Base-by-base conservation (phyloP, 306 rosid species). In the Malus asiatica region DNA sequence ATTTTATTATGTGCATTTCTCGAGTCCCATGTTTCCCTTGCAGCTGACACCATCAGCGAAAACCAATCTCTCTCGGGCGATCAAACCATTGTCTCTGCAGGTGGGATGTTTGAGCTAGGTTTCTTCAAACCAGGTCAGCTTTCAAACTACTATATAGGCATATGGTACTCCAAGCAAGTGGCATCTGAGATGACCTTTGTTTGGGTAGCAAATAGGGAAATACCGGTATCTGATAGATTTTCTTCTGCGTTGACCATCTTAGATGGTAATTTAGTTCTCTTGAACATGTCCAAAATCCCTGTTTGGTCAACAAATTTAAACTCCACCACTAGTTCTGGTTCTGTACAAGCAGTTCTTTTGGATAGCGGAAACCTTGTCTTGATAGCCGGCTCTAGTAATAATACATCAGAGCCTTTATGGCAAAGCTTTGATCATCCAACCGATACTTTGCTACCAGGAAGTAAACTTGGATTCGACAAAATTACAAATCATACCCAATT, bases 171-270 rank as follows among this genome's bases (percentile, higher is more conserved):
- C 72, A 77, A 5, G 33, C 74, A 71, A 3, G 6, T 80, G 0
- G 60, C 25, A 11, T 7, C 58, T 42, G 1, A 0, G 9, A 25
- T 2, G 62, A 80, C 90, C 64, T 4, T 35, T 62, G 89, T 88
- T 71, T 90, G 90, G 96, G 88, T 84, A 1, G 96, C 90, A 29
- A 90, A 90, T 33, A 84, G 92, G 82, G 84, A 90, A 11, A 16
- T 59, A 16, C 90, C 90, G 1, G 74, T 90, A 15, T 78, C 86
- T 15, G 82, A 88, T 53, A 86, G 63, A 80, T 70, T 65, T 66
- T 75, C 83, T 6, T 86, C 87, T 57, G 1, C 4, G 79, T 81
- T 13, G 44, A 40, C 3, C 11, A 40, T 40, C 44, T 40, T 2
- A 40, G 44, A 40, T 40, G 44, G 44, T 40, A 86, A 90, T 79